phyloP scores from a whole-genome alignment of 768 basidiomycete species.

The Boletus pseudopeckii region DNA sequence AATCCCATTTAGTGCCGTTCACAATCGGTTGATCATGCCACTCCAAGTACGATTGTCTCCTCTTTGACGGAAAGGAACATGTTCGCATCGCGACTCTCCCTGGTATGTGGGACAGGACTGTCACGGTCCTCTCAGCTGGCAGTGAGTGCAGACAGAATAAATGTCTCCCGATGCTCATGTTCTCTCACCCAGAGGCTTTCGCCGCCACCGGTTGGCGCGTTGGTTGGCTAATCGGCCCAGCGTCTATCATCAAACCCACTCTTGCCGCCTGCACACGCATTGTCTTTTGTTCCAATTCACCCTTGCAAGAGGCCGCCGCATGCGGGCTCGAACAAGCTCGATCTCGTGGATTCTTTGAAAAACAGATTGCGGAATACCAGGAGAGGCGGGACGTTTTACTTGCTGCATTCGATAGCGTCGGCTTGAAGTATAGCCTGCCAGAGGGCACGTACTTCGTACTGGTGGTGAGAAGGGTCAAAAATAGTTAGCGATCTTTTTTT shows the following conservation, averaged over 20 bases:
- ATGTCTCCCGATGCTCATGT: not conserved
- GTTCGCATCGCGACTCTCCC: constrained; percentile 91
- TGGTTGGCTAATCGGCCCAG: constrained; percentile 92
- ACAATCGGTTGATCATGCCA: not conserved
- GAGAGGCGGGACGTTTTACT: constrained; percentile 76
- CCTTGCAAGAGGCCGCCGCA: constrained; percentile 91
- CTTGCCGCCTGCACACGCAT: constrained; percentile 91
- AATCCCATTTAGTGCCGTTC: not conserved
- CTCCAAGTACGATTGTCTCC: constrained; percentile 84
- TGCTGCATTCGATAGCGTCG: constrained; percentile 77
- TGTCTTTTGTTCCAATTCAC: constrained; percentile 93
- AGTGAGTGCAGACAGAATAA: constrained; percentile 48
- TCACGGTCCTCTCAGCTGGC: constrained; percentile 94
- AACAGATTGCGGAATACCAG: constrained; percentile 70
- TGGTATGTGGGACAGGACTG: constrained; percentile 97
- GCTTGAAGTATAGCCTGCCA: constrained; percentile 81
- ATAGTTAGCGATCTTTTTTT: not conserved
- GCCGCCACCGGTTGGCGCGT: constrained; percentile 97
- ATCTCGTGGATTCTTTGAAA: constrained; percentile 72
- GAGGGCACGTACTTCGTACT: constrained; percentile 92
- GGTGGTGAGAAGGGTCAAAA: constrained; percentile 47
- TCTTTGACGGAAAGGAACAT: constrained; percentile 86
- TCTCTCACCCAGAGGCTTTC: constrained; percentile 69
- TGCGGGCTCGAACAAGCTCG: constrained; percentile 80
- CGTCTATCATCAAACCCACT: constrained; percentile 77